Base-by-base conservation (phyloP, 164 flowering plant genomes). In the Aristolochia fimbriata region DNA sequence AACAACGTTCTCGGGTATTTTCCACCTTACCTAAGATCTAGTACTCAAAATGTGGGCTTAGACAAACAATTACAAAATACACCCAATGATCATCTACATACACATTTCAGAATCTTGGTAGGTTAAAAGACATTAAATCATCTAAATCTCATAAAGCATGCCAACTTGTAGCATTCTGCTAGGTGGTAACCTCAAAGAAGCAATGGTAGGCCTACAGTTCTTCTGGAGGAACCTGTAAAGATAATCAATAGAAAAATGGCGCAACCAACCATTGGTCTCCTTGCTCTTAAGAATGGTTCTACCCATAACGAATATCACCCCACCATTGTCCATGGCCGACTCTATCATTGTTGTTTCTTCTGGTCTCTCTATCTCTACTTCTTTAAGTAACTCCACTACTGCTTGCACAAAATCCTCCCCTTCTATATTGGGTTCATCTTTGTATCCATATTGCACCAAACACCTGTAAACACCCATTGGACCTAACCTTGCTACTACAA, bases 401-500 rank as follows among this genome's bases (percentile, higher is more conserved):
- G n/a, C n/a, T 30, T 58, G 66, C 20, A 64, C 59, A 24, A 20
- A 70, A 1, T 60, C 68, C 6, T 60, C 59, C 20, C 68, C 73
- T 27, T 57, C 65, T 53, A 70, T 46, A 31, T 58, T 51, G 3
- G 67, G 61, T 0, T 57, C 21, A 51, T 72, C 76, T 58, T 48
- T 65, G 59, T 68, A 72, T 1, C 76, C 76, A 58, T 65, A 68
- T 49, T 68, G 76, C 21, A 68, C 70, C 64, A 72, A 58, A 47
- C 69, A 68, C 25, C 76, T 46, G 51, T 67, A 71, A 4, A 67
- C 61, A 9, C 72, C 75, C 3, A 51, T 41, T 0, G 51, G 31
- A 10, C 67, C 72, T 41, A 65, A 33, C 43, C 49, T 58, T 24
- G 57, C 66, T 3, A 72, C 67, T 24, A 61, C 2, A 30, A 64